These are phyloP conservation scores for Chrysanthemum seticuspe DNA, from an alignment of 129 eudicot species.

Conservation along the genomic window DNA sequence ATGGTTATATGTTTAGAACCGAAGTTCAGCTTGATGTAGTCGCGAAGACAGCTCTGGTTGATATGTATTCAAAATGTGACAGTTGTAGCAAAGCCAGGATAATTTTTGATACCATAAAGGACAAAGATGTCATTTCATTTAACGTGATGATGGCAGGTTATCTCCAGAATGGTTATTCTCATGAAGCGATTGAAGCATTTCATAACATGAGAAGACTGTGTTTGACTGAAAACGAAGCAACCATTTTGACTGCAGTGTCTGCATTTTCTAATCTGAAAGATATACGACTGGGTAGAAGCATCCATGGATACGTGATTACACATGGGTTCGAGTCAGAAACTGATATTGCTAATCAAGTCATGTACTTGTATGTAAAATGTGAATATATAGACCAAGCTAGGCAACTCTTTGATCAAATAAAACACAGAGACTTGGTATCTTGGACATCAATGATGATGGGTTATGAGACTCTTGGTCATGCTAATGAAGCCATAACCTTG, in stretches of 20 bases:
- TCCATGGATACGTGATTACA: conserved; percentile 53
- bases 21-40: conserved; percentile 51
- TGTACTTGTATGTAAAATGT: conserved; percentile 51
- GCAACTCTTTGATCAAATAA: conserved; percentile 39
- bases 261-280: conserved; percentile 43
- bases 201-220: conserved; percentile 30
- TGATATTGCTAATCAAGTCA: conserved; percentile 56
- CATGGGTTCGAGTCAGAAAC: conserved; percentile 46
- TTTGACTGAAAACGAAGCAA: conserved; percentile 38
- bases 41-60: conserved; percentile 47
- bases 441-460: conserved; percentile 74
- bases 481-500: conserved; percentile 43
- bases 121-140: conserved; percentile 44
- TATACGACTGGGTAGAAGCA: conserved; percentile 32
- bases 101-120: conserved; percentile 36
- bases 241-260: conserved; percentile 38
- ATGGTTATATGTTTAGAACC: conserved; percentile 47
- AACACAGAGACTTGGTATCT: conserved; percentile 46
- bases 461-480: conserved; percentile 41
- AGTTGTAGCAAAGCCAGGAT: conserved; percentile 30
- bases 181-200: conserved; percentile 37
- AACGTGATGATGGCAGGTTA: conserved; percentile 54
- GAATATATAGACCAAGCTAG: conserved; percentile 37
- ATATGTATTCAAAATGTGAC: conserved; percentile 57
- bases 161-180: conserved; percentile 44